Evolutionary conservation across 2,329 filamentous ascomycete species (phyloP), one percentile per base, ranked within the genome.

Genomic region (Paraconiothyrium brasiliense): DNA sequence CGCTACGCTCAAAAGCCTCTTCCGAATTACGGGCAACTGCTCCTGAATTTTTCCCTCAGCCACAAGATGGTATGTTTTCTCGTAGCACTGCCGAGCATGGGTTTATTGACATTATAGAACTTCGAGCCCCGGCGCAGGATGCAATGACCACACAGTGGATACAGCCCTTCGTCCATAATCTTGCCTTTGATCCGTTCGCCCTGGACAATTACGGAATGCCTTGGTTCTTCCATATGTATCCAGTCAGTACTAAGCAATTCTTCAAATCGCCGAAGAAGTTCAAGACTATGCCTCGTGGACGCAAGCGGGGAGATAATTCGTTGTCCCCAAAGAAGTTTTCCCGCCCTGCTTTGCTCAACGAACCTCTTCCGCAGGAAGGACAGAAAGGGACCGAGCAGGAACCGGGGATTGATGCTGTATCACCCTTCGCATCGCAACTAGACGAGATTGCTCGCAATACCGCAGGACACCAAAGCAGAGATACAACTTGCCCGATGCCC

Each of bases 21-120:
- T 75, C 74, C 0, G 68, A 71, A 24, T 63, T 78, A 22, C 71
- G 76, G 37, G 67, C 76, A 13, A 77, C 73, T 37, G 76, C 75
- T 4, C 60, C 67, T 7, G 72, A 70, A 20, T 78, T 78, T 32
- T 59, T 76, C 39, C 75, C 75, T 37, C 60, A 63, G 10, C 39
- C 39, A 30, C 27, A 47, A n/a, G 32, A 22, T 56, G 54, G 41
- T 27, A 24, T n/a, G 24, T 47, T 3, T 22, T 30, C 43, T 10
- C 7, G 11, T 4, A 20, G 43, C 7, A 2, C 20, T 46, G 43
- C n/a, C 22, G 11, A 24, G 11, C 13, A 6, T 2, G 7, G 20
- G 11, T 10, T 24, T 10, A 20, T 7, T 16, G 4, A 32, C 14
- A 7, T 34, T 35, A 32, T 35, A 44, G 55, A 35, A 34, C 13